A percentile compares a stretch with the other conserved stretches of the same genome.
phyloP scores from a whole-genome alignment of 371 early-diverging fungal species.

The Apophysomyces variabilis region DNA sequence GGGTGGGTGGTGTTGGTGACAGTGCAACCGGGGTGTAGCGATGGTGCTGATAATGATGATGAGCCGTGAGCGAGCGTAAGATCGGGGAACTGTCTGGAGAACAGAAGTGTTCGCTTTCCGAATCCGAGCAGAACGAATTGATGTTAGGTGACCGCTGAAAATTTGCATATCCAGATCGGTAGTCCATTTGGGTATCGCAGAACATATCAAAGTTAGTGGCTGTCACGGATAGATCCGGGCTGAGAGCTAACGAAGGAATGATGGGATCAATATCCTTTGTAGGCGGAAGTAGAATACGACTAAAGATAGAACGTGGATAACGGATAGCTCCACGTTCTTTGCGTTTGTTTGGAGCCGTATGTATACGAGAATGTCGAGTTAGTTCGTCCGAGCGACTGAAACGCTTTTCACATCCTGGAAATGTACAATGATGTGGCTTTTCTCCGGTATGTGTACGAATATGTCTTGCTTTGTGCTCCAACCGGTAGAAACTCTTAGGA shows the following conservation, averaged over 20 bases:
- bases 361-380: slow-evolving; percentile 81
- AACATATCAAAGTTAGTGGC: not conserved
- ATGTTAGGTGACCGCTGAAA: slow-evolving; percentile 17
- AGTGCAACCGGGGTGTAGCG: too few species aligned
- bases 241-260: slow-evolving; percentile 10
- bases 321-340: slow-evolving; percentile 26
- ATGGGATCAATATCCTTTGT: not conserved
- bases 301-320: slow-evolving; percentile 6
- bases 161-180: not conserved
- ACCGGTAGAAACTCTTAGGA: slow-evolving; percentile 69
- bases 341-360: slow-evolving; percentile 52
- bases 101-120: slow-evolving; percentile 38
- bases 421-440: slow-evolving; percentile 84
- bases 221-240: too few species aligned
- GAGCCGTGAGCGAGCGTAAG: slow-evolving; percentile 21
- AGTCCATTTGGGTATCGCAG: slow-evolving; percentile 41
- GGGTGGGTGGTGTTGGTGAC: slow-evolving; percentile 27
- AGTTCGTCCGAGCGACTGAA: slow-evolving; percentile 93
- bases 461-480: slow-evolving; percentile 86
- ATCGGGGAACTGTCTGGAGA: slow-evolving; percentile 52
- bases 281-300: slow-evolving; percentile 5
- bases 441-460: slow-evolving; percentile 93
- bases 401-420: slow-evolving; percentile 78
- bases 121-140: slow-evolving; percentile 33
- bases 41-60: slow-evolving; percentile 10